These are phyloP conservation scores for Pochonia chlamydosporia DNA, from an alignment of 2,329 filamentous ascomycete genomes.

Conservation along the genomic window DNA sequence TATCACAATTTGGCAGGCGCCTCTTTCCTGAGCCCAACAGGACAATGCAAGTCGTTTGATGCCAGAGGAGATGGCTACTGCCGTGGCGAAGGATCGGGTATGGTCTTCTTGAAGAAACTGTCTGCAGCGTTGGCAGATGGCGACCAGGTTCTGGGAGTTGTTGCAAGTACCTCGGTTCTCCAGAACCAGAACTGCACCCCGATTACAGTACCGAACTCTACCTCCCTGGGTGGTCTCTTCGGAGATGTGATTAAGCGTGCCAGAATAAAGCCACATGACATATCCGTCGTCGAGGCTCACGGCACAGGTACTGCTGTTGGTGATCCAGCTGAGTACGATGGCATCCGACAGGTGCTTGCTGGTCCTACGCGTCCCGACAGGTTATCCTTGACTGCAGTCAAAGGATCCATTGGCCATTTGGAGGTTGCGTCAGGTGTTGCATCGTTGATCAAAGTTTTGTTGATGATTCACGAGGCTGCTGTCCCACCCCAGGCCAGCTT, in stretches of 20 bases:
- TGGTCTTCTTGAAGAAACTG: constrained; percentile 70
- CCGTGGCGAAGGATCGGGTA: constrained; percentile 69
- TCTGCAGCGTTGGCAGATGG: constrained; percentile 71
- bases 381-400: constrained; percentile 34
- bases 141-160: constrained; percentile 68
- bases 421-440: constrained; percentile 32
- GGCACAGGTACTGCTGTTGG: constrained; percentile 83
- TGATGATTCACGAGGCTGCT: constrained; percentile 21
- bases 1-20: constrained; percentile 18
- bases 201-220: constrained; percentile 75
- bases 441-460: constrained; percentile 23
- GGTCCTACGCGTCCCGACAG: constrained; percentile 7
- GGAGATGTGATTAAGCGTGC: constrained; percentile 63
- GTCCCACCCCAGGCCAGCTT: constrained; percentile 28
- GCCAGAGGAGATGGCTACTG: constrained; percentile 69
- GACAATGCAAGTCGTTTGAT: constrained; percentile 9
- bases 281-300: constrained; percentile 84
- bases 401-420: constrained; percentile 58
- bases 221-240: constrained; percentile 68
- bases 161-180: constrained; percentile 70
- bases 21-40: constrained; percentile 35
- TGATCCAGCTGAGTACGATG: constrained; percentile 74
- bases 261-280: constrained; percentile 66
- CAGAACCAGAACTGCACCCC: constrained; percentile 78
- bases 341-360: constrained; percentile 43